Evolutionary conservation across 345 rosid genomes (phyloP), one percentile per base, ranked within the genome.

Genomic region (Eucalyptus guilfoylei): DNA sequence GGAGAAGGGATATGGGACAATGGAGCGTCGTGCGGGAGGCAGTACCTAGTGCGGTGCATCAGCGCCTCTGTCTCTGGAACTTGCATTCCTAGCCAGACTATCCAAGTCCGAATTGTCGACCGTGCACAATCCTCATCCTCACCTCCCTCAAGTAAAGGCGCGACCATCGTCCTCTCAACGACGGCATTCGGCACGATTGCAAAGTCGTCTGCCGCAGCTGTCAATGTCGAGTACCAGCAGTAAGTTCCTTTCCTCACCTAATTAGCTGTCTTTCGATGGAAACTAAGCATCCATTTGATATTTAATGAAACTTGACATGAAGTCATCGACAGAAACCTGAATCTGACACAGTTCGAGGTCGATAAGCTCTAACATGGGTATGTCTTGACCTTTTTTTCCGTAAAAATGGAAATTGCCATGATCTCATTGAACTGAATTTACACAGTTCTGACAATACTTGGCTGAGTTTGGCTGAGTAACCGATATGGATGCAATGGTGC

Each of bases 1-100:
- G 94, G 96, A 2, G 95, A 92, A 8, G 94, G 95, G 54, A 37
- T 95, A 87, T 95, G 97, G 96, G 95, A 95, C 89, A 93, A 93
- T 52, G 96, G 97, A 1, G 96, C 95, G 5, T 86, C 93, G 6
- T 95, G 97, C 14, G 96, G 96, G 86, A 88, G 95, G 90, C 91
- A 89, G 32, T 95, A 95, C 67, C 9, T 89, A 80, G 94, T 95
- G n/a, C 81, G 94, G 30, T 95, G 97, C 91, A 91, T 94, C 19
- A 95, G 94, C 26, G 94, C 94, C 11, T 86, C 87, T 8, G 88
- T 47, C 5, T 89, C 89, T 0, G 34, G 91, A 14, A 87, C 93
- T 8, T 95, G 97, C 88, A 21, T 30, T 11, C 90, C 92, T 3
- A 89, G 32, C 16, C 42, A 62, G 50, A 92, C 90, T 14, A 92